Conservation (phyloP, 306 rosid species). For the Vigna mungo region DNA sequence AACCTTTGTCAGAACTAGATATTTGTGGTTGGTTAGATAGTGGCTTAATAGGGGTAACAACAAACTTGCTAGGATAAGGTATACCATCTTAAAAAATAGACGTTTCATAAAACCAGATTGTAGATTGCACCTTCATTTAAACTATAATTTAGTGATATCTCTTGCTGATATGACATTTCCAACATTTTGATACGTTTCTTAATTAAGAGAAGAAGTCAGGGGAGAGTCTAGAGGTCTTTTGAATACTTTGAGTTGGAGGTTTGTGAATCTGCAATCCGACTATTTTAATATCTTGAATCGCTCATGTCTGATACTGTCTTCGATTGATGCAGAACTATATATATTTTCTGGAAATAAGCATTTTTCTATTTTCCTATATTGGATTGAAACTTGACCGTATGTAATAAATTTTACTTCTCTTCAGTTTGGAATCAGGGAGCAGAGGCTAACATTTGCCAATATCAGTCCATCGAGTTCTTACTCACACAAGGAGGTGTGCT, state of each 20-base stretch:
- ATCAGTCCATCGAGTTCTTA: conserved; percentile 78
- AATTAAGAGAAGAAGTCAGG: background rate
- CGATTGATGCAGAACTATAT: conserved; percentile 1
- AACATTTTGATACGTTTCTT: background rate
- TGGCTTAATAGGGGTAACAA: too few species aligned
- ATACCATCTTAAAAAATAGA: too few species aligned
- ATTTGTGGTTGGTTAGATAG: too few species aligned
- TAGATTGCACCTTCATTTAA: too few species aligned
- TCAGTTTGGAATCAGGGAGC: conserved; percentile 86
- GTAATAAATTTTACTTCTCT: conserved; percentile 46
- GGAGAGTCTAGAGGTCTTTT: conserved; percentile 15
- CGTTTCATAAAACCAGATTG: too few species aligned
- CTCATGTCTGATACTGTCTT: conserved; percentile 17
- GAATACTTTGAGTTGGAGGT: background rate
- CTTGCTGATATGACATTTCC: too few species aligned
- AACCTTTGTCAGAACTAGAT: too few species aligned
- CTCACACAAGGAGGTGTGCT: conserved; percentile 85
- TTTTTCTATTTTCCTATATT: background rate
- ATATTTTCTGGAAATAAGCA: background rate
- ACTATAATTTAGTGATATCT: too few species aligned
- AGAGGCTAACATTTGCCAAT: conserved; percentile 78
- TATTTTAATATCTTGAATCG: background rate
- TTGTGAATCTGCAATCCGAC: too few species aligned
- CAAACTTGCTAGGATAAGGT: too few species aligned
- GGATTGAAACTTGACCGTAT: conserved; percentile 34